A percentile compares a stretch with the other conserved stretches of the same genome.
These are phyloP conservation scores for Trypethelium eluteriae DNA, from an alignment of 495 filamentous ascomycete genomes.

Conservation along the genomic window DNA sequence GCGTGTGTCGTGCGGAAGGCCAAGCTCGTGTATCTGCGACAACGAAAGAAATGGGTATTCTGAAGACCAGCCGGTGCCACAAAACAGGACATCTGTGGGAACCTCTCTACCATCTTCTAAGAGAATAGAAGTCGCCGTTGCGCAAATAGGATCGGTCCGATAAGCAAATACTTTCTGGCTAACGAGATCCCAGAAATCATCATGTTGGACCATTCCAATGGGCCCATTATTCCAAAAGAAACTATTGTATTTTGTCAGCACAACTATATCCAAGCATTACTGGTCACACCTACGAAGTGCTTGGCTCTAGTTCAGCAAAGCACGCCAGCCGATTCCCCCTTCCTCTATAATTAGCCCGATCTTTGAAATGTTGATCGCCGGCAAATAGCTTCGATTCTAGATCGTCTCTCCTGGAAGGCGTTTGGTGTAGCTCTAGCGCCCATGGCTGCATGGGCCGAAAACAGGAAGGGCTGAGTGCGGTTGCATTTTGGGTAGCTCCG, in stretches of 20 bases:
- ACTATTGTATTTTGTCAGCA: neutral
- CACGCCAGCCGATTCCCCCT: conserved; percentile 25
- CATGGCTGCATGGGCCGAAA: conserved; percentile 26
- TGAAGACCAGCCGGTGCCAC: conserved; percentile 15
- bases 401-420: conserved; percentile 22
- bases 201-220: conserved; percentile 32
- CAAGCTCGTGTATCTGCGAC: conserved; percentile 7
- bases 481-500: conserved; percentile 15
- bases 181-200: conserved; percentile 38
- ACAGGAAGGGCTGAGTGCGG: conserved; percentile 22
- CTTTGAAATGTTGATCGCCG: conserved; percentile 14
- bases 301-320: conserved; percentile 32
- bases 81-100: conserved; percentile 12
- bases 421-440: conserved; percentile 29
- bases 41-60: neutral
- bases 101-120: conserved; percentile 12
- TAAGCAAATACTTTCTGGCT: conserved; percentile 37
- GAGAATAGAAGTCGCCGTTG: neutral
- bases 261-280: neutral
- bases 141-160: conserved; percentile 25
- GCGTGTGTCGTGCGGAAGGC: conserved; percentile 5
- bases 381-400: conserved; percentile 26
- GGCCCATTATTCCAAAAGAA: conserved; percentile 40
- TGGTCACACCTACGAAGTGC: conserved; percentile 16
- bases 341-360: conserved; percentile 21